Evolutionary conservation across 176 grass and related monocot genomes (phyloP).

Genomic region (Bothriochloa decipiens): DNA sequence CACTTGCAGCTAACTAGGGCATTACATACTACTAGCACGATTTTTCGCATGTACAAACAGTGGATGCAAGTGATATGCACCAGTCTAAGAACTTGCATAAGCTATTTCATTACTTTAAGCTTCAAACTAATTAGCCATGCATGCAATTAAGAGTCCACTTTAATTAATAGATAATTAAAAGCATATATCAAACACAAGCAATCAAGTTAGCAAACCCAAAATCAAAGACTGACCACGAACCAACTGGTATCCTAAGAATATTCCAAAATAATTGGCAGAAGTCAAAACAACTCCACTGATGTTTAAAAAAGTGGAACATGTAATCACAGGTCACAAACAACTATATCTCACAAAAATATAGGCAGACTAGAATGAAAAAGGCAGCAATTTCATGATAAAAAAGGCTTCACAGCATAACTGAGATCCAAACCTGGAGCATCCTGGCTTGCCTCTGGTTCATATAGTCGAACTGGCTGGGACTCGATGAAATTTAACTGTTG

Average conservation of each 20-base stretch:
- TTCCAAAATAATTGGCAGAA: neutral
- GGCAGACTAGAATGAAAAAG: neutral
- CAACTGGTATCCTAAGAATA: neutral
- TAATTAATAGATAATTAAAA: neutral
- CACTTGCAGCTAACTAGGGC: neutral
- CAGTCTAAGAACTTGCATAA: neutral
- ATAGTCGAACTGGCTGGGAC: slow-evolving; percentile 62
- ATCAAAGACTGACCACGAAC: neutral
- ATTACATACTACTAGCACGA: neutral
- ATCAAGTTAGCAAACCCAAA: neutral
- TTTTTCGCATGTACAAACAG: neutral
- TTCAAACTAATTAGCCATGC: neutral
- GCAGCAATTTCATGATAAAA: neutral
- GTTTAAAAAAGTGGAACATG: neutral
- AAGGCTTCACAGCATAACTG: neutral
- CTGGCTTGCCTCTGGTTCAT: slow-evolving; percentile 54
- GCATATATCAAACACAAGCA: neutral
- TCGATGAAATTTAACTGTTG: slow-evolving; percentile 82
- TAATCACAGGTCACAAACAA: neutral
- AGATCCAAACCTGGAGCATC: slow-evolving; percentile 61
- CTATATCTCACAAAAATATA: slow-evolving; percentile 10
- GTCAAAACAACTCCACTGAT: neutral
- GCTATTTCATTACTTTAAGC: neutral
- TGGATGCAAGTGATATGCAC: neutral
- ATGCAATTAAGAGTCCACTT: neutral